A percentile compares a stretch with the other conserved stretches of the same genome.
These are phyloP conservation scores for Calocybe indica DNA, from an alignment of 768 basidiomycete genomes.

Conservation along the genomic window DNA sequence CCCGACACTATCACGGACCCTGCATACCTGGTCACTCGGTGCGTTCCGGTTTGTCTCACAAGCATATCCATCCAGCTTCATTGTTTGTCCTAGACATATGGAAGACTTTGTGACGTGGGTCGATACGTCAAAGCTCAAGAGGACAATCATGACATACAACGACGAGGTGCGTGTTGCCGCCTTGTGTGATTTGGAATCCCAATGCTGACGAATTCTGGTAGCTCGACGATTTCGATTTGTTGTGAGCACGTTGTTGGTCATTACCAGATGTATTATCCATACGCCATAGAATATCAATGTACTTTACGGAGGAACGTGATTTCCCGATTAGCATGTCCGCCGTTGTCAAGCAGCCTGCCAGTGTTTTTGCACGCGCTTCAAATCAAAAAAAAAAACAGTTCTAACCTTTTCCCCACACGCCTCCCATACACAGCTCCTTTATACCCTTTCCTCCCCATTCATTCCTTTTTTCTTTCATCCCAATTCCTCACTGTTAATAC, in stretches of 20 bases:
- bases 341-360: too few relatives aligned
- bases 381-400: too few relatives aligned
- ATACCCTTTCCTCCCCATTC: too few relatives aligned
- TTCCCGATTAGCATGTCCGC: too few relatives aligned
- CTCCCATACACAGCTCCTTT: too few relatives aligned
- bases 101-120: constrained; percentile 99
- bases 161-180: constrained; percentile 60
- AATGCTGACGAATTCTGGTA: constrained; percentile 24
- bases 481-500: too few relatives aligned
- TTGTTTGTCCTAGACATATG: constrained; percentile 63
- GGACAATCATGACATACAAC: constrained; percentile 94
- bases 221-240: constrained; percentile 92
- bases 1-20: constrained; percentile 96
- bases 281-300: too few relatives aligned
- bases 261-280: background rate
- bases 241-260: constrained; percentile 31
- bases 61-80: constrained; percentile 1
- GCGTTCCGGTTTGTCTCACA: constrained; percentile 9
- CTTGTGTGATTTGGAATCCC: background rate
- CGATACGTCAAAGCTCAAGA: constrained; percentile 93
- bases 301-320: too few relatives aligned
- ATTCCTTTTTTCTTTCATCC: too few relatives aligned
- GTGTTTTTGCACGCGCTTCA: too few relatives aligned
- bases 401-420: too few relatives aligned
- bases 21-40: constrained; percentile 91